Evolutionary conservation across 2,329 filamentous ascomycete species (phyloP), one percentile per base, ranked within the genome.

Genomic region (Nemania abortiva): DNA sequence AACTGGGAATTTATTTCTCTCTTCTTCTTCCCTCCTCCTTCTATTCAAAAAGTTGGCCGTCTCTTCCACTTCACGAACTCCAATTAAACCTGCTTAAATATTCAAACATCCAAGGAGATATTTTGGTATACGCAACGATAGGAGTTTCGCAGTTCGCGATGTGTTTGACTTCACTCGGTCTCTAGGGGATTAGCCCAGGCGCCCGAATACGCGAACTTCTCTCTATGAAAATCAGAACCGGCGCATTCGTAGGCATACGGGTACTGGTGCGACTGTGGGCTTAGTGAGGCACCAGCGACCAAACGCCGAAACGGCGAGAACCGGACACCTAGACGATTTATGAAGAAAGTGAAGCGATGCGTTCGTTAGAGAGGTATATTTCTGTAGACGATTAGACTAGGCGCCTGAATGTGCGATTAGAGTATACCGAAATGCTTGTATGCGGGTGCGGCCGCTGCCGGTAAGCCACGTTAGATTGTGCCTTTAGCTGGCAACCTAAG

Each of bases 241-340:
- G 50, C 42, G 56, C 31, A 39, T 54, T 47, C 34, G 62, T 55
- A 34, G 62, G 13, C 11, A 50, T 22, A 53, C 54, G 39, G 13
- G 24, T 39, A n/a, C 39, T 49, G 34, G 60, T 15, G 56, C 15
- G 27, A 49, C 13, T 42, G 39, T 42, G 39, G 39, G 39, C 39
- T 42, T 42, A 42, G 39, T 42, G 39, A 42, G 39, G 39, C 15
- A 42, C 39, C 11, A 42, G 6, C 9, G 52, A 66, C 53, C 70
- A 71, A 63, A 71, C 27, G 59, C 70, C 67, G 67, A 70, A 63
- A 67, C 70, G 70, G 70, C 70, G 70, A 70, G 47, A 49, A 53
- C 63, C 70, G 69, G 63, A 27, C 27, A 47, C 42, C 37, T 13
- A 7, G 10, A 20, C 2, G 27, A 24, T 31, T 3, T 31, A 20